phyloP scores from a whole-genome alignment of 2,329 filamentous ascomycete species.

The Monilinia fructicola region DNA sequence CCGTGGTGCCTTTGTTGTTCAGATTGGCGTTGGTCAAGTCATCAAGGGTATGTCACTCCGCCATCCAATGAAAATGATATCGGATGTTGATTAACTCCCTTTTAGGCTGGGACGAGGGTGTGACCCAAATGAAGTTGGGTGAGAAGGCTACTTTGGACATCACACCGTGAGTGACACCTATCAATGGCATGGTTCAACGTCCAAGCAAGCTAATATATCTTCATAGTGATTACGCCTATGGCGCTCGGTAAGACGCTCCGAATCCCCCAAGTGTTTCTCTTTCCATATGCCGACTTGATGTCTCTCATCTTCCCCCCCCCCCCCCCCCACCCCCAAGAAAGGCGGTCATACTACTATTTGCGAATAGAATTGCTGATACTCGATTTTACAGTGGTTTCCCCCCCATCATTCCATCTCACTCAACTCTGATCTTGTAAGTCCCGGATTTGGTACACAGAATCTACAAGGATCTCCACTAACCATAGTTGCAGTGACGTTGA shows the following conservation, averaged over 20 bases:
- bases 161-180: slow-evolving; percentile 56
- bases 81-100: slow-evolving; percentile 26
- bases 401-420: slow-evolving; percentile 63
- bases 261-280: not conserved
- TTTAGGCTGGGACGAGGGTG: slow-evolving; percentile 81
- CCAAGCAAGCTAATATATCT: slow-evolving; percentile 30
- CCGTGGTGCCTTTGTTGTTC: slow-evolving; percentile 70
- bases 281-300: not conserved
- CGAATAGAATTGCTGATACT: slow-evolving; percentile 26
- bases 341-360: slow-evolving; percentile 15
- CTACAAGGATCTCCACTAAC: slow-evolving; percentile 26
- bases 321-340: too few species aligned
- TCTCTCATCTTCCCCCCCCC: not conserved
- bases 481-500: slow-evolving; percentile 59
- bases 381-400: slow-evolving; percentile 65
- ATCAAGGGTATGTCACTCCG: slow-evolving; percentile 68
- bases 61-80: slow-evolving; percentile 16
- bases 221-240: slow-evolving; percentile 64
- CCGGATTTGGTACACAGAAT: slow-evolving; percentile 16
- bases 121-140: slow-evolving; percentile 81
- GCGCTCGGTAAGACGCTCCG: slow-evolving; percentile 52
- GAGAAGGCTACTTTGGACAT: slow-evolving; percentile 88
- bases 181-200: not conserved
- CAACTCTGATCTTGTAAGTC: slow-evolving; percentile 82
- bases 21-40: slow-evolving; percentile 79